Evolutionary conservation across 306 rosid species (phyloP), one percentile per base, ranked within the genome.

Genomic region (Cicer chorassanicum): DNA sequence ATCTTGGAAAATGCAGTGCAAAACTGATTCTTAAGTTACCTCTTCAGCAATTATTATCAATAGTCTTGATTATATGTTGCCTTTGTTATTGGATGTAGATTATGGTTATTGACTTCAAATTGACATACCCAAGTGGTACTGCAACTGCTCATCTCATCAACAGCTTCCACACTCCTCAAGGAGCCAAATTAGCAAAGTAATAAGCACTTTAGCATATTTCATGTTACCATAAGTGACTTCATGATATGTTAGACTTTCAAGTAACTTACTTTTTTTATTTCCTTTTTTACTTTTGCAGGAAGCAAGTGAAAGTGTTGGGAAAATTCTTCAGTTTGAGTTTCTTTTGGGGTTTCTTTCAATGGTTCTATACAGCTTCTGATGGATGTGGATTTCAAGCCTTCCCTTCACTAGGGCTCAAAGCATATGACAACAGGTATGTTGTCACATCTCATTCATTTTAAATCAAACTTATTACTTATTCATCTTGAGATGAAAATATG

Each of bases 101-200:
- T 75, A 86, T 86, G 90, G 11, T 86, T 41, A 75, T 86, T 56
- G 86, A 84, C 56, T 84, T 86, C 76, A 86, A 84, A 76, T 74
- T 84, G 80, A 86, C 84, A 45, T 86, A 86, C 84, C 90, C 90
- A n/a, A 86, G 90, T 86, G 90, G 90, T 55, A 86, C 90, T 49
- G 88, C 88, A 64, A 86, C 88, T 44, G 90, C 90, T 50, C 75
- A 72, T 86, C 90, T 86, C 61, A 86, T 86, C 79, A 86, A 86
- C 83, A 84, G 90, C 60, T 82, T 86, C 83, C 90, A 86, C 78
- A 86, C 90, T 68, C 90, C 88, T 75, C 86, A 70, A 38, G 89
- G 89, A 77, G 89, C 89, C 71, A 86, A 83, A 71, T 81, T 86
- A 39, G 87, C 89, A 70, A 86, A 83, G 89, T 86, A 83, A 45